Conservation (phyloP, 495 filamentous ascomycete genomes). For the Hyaloscypha hepaticicola region DNA sequence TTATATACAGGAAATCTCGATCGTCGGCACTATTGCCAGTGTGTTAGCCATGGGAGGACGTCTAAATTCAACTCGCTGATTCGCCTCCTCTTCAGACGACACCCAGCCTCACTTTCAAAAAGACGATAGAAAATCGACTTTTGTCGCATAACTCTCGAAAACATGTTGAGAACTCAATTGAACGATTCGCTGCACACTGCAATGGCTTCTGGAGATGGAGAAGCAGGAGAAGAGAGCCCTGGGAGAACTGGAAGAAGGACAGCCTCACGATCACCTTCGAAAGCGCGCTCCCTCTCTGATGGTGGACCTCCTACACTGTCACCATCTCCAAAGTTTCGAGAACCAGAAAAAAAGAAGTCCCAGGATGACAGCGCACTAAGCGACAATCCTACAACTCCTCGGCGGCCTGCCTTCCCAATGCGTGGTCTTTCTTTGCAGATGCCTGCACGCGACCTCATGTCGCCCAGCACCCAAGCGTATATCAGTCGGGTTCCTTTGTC, state of each 20-base stretch:
- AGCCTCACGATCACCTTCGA: slow-evolving; percentile 26
- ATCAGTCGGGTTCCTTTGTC: slow-evolving; percentile 71
- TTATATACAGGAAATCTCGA: not conserved
- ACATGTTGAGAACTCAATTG: slow-evolving; percentile 29
- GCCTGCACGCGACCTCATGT: slow-evolving; percentile 54
- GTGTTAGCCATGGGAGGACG: not conserved
- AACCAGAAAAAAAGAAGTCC: slow-evolving; percentile 51
- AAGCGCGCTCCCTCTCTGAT: slow-evolving; percentile 36
- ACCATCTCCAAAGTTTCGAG: slow-evolving; percentile 65
- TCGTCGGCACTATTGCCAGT: not conserved
- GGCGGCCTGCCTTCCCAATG: slow-evolving; percentile 56
- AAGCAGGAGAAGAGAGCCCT: not conserved
- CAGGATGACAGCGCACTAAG: slow-evolving; percentile 79
- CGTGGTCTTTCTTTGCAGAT: slow-evolving; percentile 73
- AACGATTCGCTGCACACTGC: slow-evolving; percentile 7
- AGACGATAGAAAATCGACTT: not conserved
- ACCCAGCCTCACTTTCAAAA: not conserved
- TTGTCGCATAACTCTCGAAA: not conserved
- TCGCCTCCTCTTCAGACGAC: not conserved
- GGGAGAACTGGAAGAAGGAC: slow-evolving; percentile 2
- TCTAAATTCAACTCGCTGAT: not conserved
- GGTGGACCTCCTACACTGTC: slow-evolving; percentile 53
- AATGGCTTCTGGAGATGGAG: slow-evolving; percentile 10
- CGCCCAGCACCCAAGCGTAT: slow-evolving; percentile 53
- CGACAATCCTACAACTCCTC: slow-evolving; percentile 61